phyloP scores from a whole-genome alignment of 345 rosid genomes.

The Corymbia maculata region DNA sequence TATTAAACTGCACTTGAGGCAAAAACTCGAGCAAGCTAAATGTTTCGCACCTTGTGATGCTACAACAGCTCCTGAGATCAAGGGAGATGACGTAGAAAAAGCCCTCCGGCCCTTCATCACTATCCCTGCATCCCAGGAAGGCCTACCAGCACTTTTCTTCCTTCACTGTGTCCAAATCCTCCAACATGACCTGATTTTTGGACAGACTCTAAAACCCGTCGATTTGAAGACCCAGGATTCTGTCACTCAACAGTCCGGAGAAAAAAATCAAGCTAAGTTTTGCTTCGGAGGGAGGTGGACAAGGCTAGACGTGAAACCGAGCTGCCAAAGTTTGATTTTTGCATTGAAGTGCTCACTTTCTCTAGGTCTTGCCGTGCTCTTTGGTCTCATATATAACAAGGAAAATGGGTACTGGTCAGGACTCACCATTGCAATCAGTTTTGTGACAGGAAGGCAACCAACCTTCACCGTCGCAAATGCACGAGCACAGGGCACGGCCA shows the following conservation, averaged over 20 bases:
- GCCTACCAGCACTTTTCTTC: conserved; percentile 41
- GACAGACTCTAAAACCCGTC: background rate
- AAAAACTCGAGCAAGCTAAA: conserved; percentile 21
- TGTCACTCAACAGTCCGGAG: background rate
- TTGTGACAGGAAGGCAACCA: conserved; percentile 45
- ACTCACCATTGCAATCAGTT: conserved; percentile 57
- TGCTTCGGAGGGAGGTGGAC: conserved; percentile 3
- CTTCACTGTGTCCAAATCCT: conserved; percentile 43
- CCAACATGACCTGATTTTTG: conserved; percentile 14
- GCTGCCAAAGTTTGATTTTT: conserved; percentile 27
- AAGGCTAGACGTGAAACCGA: conserved; percentile 5
- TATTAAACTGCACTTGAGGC: conserved; percentile 12
- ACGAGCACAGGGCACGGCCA: conserved; percentile 61
- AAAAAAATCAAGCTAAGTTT: background rate
- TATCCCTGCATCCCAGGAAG: conserved; percentile 16
- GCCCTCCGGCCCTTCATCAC: conserved; percentile 6
- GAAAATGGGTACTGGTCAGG: conserved; percentile 74
- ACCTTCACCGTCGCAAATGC: conserved; percentile 49
- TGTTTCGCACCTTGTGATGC: conserved; percentile 8
- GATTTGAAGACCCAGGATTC: background rate
- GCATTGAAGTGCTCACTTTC: conserved; percentile 57
- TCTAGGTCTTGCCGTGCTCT: conserved; percentile 49
- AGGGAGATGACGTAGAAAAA: background rate
- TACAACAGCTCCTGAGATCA: conserved; percentile 18
- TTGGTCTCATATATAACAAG: conserved; percentile 43